A percentile compares a stretch with the other conserved stretches of the same genome.
phyloP scores from a whole-genome alignment of 2,329 filamentous ascomycete species.

The Ascochyta lentis region DNA sequence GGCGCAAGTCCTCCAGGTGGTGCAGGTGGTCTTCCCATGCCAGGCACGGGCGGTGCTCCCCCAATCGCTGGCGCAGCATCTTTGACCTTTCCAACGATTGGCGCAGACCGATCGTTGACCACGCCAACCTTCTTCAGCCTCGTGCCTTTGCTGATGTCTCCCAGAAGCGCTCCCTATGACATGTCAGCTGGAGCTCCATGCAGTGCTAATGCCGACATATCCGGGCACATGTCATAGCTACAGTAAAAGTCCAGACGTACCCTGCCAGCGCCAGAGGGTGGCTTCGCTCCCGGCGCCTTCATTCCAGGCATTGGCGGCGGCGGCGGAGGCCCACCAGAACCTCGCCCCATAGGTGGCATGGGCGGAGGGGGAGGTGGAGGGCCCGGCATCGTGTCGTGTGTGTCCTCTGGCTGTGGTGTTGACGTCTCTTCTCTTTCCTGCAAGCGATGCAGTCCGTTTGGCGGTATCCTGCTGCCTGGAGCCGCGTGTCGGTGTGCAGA shows the following conservation, averaged over 20 bases:
- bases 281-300: constrained; percentile 42
- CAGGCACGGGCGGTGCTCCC: constrained; percentile 83
- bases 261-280: constrained; percentile 44
- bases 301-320: constrained; percentile 47
- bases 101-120: constrained; percentile 91
- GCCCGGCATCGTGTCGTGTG: constrained; percentile 40
- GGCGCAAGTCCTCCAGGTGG: constrained; percentile 75
- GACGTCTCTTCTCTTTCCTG: not conserved
- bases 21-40: constrained; percentile 54
- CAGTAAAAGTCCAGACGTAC: constrained; percentile 26
- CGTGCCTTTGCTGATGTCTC: constrained; percentile 84
- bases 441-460: not conserved
- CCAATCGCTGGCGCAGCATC: constrained; percentile 68
- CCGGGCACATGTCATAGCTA: not conserved
- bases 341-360: constrained; percentile 48
- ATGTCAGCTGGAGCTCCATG: constrained; percentile 34
- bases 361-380: constrained; percentile 48
- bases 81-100: constrained; percentile 66
- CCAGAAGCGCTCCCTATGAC: constrained; percentile 78
- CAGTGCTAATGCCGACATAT: not conserved
- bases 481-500: constrained; percentile 21
- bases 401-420: constrained; percentile 1
- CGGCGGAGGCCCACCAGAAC: constrained; percentile 46
- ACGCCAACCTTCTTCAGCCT: constrained; percentile 79
- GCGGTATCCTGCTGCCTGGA: constrained; percentile 24